Base-by-base conservation (phyloP, 1,284 basidiomycete species). In the Sanghuangporus sanghuang region DNA sequence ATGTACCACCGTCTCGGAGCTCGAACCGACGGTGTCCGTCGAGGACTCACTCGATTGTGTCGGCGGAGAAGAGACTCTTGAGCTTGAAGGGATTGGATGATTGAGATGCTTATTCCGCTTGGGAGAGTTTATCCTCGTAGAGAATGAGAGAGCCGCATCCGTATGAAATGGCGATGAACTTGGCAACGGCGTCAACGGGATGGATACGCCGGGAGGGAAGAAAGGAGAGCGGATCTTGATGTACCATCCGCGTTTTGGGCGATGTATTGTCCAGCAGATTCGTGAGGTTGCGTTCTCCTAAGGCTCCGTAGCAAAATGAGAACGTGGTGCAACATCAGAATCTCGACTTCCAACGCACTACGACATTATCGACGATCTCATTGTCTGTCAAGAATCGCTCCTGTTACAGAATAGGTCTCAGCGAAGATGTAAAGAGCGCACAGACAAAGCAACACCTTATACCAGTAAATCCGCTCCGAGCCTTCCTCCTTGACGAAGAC, bases 181-280 rank as follows among this genome's bases (percentile, higher is more conserved):
- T 0, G 85, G 78, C 0, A 89, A 76, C 6, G 89, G 86, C 6
- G 79, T 74, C 18, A 92, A 74, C 1, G 86, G 79, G 46, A 92
- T 89, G 70, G 81, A 87, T 16, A 83, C 78, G 4, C 83, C 84
- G 16, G 82, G 81, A 1, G 86, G 85, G 66, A 89, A 89, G 6
- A 77, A 71, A 0, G 89, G 89, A 0, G 87, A 77, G 21, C 86
- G 81, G 21, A 92, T 75, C 56, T 86, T 86, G 66, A 92, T 85
- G 72, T 92, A 92, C 90, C 90, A 92, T 27, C 90, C 90, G 40
- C 87, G 82, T 66, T 85, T 82, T 2, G 90, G 90, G 7, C 85
- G 82, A 70, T 91, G 90, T 32, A 91, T 84, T 21, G 82, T 83
- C 90, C 90, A 92, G 62, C 82, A 79, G 6, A 90, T 73, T 0